Conservation (phyloP, 2,329 filamentous ascomycete species). For the Cryphonectria nitschkei region DNA sequence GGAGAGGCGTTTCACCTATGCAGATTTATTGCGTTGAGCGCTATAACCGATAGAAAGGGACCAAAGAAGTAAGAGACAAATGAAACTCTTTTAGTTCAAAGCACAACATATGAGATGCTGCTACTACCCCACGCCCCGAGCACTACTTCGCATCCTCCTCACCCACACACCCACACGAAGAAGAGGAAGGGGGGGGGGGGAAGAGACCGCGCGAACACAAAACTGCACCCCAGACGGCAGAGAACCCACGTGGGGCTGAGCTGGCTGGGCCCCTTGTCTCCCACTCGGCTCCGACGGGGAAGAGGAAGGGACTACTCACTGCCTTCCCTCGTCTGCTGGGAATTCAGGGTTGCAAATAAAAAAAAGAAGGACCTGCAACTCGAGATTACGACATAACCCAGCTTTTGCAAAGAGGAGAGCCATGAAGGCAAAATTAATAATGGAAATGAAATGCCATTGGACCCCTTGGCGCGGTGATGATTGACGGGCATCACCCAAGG, state of each 20-base stretch:
- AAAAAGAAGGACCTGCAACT: too few relatives aligned
- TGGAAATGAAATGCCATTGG: too few relatives aligned
- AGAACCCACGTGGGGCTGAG: not conserved
- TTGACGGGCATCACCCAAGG: too few relatives aligned
- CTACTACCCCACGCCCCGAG: not conserved
- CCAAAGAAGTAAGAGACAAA: not conserved
- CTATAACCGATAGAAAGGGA: too few relatives aligned
- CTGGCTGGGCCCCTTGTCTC: not conserved
- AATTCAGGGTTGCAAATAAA: too few relatives aligned
- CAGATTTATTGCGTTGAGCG: too few relatives aligned
- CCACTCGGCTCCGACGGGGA: not conserved
- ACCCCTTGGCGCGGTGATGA: too few relatives aligned
- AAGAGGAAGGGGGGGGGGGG: not conserved
- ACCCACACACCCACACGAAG: not conserved
- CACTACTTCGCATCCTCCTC: not conserved
- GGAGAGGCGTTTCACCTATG: not conserved
- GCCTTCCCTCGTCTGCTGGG: not conserved
- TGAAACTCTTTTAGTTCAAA: not conserved
- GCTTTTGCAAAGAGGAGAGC: too few relatives aligned
- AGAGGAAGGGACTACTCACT: not conserved
- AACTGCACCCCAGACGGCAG: constrained; percentile 1
- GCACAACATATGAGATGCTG: not conserved
- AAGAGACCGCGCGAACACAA: not conserved
- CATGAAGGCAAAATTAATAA: too few relatives aligned
- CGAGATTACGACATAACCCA: too few relatives aligned